These are phyloP conservation scores for Populus tremula DNA, from an alignment of 345 rosid species.

Conservation along the genomic window DNA sequence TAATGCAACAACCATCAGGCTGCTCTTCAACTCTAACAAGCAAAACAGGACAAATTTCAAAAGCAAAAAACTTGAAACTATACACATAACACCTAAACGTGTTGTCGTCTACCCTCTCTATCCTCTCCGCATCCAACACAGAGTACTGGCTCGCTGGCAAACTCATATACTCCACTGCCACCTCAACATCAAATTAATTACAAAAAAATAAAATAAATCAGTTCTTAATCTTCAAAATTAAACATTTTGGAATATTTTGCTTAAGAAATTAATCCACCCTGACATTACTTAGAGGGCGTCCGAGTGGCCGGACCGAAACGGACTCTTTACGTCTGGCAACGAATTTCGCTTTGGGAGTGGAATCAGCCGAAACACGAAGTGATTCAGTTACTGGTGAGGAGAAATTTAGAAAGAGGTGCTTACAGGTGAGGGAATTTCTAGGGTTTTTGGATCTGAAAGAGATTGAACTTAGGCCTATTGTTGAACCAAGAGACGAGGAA, in stretches of 20 bases:
- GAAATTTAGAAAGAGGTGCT: conserved; percentile 2
- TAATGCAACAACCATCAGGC: conserved; percentile 85
- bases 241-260: background rate
- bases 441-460: conserved; percentile 30
- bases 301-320: conserved; percentile 61
- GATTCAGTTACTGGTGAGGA: conserved; percentile 25
- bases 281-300: conserved; percentile 81
- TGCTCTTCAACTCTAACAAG: conserved; percentile 87
- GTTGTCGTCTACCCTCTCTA: conserved; percentile 83
- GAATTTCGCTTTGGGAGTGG: conserved; percentile 66
- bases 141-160: conserved; percentile 98
- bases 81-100: conserved; percentile 85
- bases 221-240: background rate
- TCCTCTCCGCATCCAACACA: conserved; percentile 96
- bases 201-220: conserved; percentile 3
- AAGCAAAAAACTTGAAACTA: conserved; percentile 75
- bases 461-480: conserved; percentile 24
- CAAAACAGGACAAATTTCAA: conserved; percentile 92
- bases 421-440: conserved; percentile 13
- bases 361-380: conserved; percentile 46
- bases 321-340: conserved; percentile 77
- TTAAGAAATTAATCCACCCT: background rate
- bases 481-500: conserved; percentile 16
- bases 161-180: conserved; percentile 84
- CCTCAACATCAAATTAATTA: background rate